These are phyloP conservation scores for Pezicula rhizophila DNA, from an alignment of 2,329 filamentous ascomycete genomes.

Conservation along the genomic window DNA sequence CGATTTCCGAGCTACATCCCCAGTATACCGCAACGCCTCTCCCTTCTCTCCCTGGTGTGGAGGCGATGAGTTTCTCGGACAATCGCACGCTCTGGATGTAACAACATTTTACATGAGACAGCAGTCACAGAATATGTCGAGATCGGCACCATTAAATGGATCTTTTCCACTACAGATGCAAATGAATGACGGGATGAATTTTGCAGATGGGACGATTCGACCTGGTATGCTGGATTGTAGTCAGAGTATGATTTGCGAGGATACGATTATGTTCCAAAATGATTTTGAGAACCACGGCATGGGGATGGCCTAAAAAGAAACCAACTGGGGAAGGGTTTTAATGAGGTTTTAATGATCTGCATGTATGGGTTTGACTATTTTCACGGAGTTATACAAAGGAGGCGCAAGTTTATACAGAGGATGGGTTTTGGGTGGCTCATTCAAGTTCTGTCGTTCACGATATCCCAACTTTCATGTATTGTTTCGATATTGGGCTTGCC, in stretches of 20 bases:
- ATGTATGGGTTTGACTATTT: too few relatives aligned
- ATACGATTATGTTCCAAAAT: too few relatives aligned
- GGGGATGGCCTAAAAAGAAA: too few relatives aligned
- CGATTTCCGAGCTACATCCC: constrained; percentile 19
- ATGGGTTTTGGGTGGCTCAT: too few relatives aligned
- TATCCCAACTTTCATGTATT: too few relatives aligned
- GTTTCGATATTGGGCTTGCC: too few relatives aligned
- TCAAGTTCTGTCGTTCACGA: too few relatives aligned
- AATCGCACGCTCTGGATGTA: constrained; percentile 14
- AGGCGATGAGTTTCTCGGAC: constrained; percentile 19
- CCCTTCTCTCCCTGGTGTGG: constrained; percentile 19
- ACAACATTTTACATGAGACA: constrained; percentile 18
- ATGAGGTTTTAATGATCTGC: too few relatives aligned
- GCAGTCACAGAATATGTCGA: constrained; percentile 8
- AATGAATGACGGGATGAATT: constrained; percentile 15
- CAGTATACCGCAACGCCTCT: constrained; percentile 18
- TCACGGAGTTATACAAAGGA: too few relatives aligned
- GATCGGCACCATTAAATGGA: constrained; percentile 8
- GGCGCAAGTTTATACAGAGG: too few relatives aligned
- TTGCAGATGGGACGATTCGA: constrained; percentile 16
- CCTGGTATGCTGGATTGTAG: constrained; percentile 17
- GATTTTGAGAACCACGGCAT: too few relatives aligned
- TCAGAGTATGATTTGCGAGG: background rate
- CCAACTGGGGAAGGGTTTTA: too few relatives aligned
- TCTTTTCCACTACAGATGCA: constrained; percentile 15